Percentiles rank a stretch among this genome's conserved stretches.
phyloP scores from a whole-genome alignment of 768 basidiomycete species.

The Amanita jacksonii region DNA sequence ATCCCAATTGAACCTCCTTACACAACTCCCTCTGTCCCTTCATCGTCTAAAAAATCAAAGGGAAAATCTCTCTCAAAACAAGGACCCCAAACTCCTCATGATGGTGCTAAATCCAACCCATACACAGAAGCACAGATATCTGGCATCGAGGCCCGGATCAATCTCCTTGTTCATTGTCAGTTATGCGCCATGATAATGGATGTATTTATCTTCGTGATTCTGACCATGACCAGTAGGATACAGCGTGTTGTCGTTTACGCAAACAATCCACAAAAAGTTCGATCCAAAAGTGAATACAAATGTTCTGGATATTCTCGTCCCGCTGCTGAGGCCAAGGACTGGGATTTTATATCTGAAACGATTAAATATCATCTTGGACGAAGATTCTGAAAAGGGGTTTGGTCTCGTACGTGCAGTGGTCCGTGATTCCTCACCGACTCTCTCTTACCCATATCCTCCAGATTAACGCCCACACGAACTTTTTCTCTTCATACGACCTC shows the following conservation, averaged over 20 bases:
- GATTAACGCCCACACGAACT: constrained; percentile 60
- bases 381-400: constrained; percentile 81
- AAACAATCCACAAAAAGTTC: constrained; percentile 61
- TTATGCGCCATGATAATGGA: constrained; percentile 8
- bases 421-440: neutral
- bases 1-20: no score
- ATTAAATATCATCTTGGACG: constrained; percentile 71
- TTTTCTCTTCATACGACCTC: constrained; percentile 65
- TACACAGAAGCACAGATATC: no score
- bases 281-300: constrained; percentile 66
- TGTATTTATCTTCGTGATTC: neutral
- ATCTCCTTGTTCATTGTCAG: constrained; percentile 66
- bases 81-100: no score
- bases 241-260: constrained; percentile 68
- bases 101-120: no score
- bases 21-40: no score
- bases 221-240: constrained; percentile 63
- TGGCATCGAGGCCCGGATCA: constrained; percentile 23
- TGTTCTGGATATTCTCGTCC: constrained; percentile 46
- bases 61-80: no score
- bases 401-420: constrained; percentile 45
- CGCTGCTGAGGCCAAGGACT: constrained; percentile 45
- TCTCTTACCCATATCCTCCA: constrained; percentile 17
- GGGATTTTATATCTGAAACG: constrained; percentile 65
- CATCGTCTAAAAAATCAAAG: no score